Conservation (phyloP, 2,329 filamentous ascomycete species). For the Elsinoe fawcettii region DNA sequence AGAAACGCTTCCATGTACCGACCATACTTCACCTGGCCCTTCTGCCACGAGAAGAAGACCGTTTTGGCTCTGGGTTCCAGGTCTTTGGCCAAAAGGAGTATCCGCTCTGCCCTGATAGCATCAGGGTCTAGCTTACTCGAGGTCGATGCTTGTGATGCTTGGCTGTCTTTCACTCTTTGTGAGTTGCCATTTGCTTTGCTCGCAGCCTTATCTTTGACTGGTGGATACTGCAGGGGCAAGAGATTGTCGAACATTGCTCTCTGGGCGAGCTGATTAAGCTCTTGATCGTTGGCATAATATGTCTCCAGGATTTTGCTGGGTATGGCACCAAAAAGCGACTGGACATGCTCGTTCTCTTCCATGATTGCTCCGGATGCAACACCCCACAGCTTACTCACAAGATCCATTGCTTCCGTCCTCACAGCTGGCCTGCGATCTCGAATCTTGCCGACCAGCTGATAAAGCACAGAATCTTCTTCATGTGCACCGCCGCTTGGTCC, state of each 20-base stretch:
- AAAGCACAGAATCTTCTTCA: constrained; percentile 69
- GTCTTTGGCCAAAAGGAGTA: constrained; percentile 71
- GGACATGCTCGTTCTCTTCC: constrained; percentile 68
- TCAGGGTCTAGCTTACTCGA: constrained; percentile 53
- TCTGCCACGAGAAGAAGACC: constrained; percentile 82
- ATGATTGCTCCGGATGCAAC: constrained; percentile 82
- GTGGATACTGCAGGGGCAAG: constrained; percentile 81
- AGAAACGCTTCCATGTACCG: constrained; percentile 69
- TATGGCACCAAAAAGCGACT: constrained; percentile 67
- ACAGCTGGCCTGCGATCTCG: constrained; percentile 78
- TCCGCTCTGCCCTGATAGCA: constrained; percentile 72
- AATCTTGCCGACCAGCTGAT: constrained; percentile 75
- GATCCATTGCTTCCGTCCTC: constrained; percentile 76
- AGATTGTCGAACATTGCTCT: constrained; percentile 79
- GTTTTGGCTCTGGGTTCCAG: constrained; percentile 71
- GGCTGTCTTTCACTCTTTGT: constrained; percentile 55
- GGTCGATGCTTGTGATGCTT: constrained; percentile 37
- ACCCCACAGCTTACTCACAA: constrained; percentile 85
- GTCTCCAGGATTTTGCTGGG: constrained; percentile 79
- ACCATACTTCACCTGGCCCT: constrained; percentile 65
- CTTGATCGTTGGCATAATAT: constrained; percentile 81
- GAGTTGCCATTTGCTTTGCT: constrained; percentile 41
- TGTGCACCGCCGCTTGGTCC: constrained; percentile 66
- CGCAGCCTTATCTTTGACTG: constrained; percentile 46
- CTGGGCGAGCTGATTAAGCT: constrained; percentile 78